Evolutionary conservation across 257 asterid genomes (phyloP).

Genomic region (Primulina eburnea): DNA sequence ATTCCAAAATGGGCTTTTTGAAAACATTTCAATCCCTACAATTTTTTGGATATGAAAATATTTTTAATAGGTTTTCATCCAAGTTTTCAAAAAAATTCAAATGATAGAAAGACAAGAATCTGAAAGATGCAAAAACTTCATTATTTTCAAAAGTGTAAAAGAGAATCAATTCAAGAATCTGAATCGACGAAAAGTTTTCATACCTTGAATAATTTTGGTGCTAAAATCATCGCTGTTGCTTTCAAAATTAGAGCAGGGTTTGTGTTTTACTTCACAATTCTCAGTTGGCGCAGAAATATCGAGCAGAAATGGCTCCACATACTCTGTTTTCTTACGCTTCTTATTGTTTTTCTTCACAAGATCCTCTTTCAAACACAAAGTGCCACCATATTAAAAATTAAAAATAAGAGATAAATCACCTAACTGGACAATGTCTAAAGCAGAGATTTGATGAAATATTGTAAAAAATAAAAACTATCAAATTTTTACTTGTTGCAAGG

Average conservation of each 20-base stretch:
- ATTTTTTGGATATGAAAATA: neutral
- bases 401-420: conserved; percentile 18
- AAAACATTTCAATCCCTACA: neutral
- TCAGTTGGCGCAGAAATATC: conserved; percentile 32
- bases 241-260: conserved; percentile 29
- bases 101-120: neutral
- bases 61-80: neutral
- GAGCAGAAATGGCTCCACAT: conserved; percentile 44
- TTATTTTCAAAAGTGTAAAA: neutral
- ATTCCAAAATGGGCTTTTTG: neutral
- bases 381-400: conserved; percentile 20
- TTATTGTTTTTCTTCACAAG: conserved; percentile 37
- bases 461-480: too few relatives aligned
- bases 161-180: neutral
- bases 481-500: neutral
- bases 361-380: conserved; percentile 34
- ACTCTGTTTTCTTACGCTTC: conserved; percentile 49
- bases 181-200: neutral
- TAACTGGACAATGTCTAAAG: conserved; percentile 3
- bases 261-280: conserved; percentile 22
- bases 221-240: conserved; percentile 34
- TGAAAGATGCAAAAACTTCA: neutral
- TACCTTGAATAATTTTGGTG: conserved; percentile 50
- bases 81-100: too few relatives aligned
- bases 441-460: neutral